These are phyloP conservation scores for Penicillium sp. DNA, from an alignment of 2,329 filamentous ascomycete species.

Conservation along the genomic window DNA sequence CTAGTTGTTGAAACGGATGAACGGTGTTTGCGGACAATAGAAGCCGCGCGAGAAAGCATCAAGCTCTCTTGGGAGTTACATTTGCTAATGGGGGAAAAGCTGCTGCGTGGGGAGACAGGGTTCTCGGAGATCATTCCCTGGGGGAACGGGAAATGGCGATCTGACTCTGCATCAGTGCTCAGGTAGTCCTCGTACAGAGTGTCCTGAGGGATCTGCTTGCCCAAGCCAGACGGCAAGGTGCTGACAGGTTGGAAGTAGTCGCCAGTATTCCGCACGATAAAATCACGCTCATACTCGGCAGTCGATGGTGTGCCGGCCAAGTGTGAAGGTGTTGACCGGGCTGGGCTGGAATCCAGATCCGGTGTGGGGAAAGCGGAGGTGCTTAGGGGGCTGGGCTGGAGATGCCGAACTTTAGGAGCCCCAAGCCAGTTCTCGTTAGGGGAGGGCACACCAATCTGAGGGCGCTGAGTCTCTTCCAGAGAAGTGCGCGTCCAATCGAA, in stretches of 20 bases:
- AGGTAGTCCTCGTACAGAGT: slow-evolving; percentile 43
- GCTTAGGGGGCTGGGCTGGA: slow-evolving; percentile 25
- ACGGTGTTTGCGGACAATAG: slow-evolving; percentile 48
- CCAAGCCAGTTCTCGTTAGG: slow-evolving; percentile 13
- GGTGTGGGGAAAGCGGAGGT: slow-evolving; percentile 30
- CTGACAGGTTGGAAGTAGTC: slow-evolving; percentile 36
- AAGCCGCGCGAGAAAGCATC: slow-evolving; percentile 52
- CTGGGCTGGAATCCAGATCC: slow-evolving; percentile 35
- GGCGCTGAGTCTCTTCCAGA: slow-evolving; percentile 30
- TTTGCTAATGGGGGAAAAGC: slow-evolving; percentile 55
- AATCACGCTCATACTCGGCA: slow-evolving; percentile 27
- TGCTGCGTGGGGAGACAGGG: slow-evolving; percentile 47
- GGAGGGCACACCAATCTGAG: slow-evolving; percentile 16
- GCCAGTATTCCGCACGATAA: slow-evolving; percentile 22
- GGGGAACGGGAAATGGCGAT: slow-evolving; percentile 50
- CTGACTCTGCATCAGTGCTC: slow-evolving; percentile 46
- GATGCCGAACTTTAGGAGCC: slow-evolving; percentile 11
- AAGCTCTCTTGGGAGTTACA: slow-evolving; percentile 60
- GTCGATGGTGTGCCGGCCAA: slow-evolving; percentile 34
- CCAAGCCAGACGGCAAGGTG: slow-evolving; percentile 31
- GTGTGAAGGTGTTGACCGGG: slow-evolving; percentile 30
- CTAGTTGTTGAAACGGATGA: slow-evolving; percentile 49
- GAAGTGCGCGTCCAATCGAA: slow-evolving; percentile 56
- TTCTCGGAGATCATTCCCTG: slow-evolving; percentile 42
- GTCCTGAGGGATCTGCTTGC: slow-evolving; percentile 36